A percentile compares a stretch with the other conserved stretches of the same genome.
phyloP scores from a whole-genome alignment of 164 flowering plant genomes.

The Platanus orientalis region DNA sequence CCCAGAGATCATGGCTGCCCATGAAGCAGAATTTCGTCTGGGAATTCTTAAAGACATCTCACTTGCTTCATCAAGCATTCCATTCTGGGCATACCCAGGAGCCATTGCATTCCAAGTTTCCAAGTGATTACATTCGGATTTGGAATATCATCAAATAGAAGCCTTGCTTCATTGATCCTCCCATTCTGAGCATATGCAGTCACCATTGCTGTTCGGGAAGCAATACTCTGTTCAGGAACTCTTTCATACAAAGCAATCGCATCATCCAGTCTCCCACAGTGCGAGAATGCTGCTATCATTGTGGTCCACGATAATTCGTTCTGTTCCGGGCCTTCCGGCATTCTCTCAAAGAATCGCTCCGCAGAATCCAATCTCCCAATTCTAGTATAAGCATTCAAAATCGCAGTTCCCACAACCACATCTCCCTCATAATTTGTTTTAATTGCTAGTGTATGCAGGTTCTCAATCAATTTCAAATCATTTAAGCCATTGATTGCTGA shows the following conservation, averaged over 20 bases:
- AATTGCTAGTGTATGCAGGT: background rate
- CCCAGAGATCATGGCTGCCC: conserved; percentile 4
- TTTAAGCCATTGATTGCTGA: background rate
- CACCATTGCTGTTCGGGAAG: conserved; percentile 16
- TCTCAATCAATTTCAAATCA: background rate
- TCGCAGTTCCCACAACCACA: conserved; percentile 22
- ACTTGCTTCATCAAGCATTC: conserved; percentile 25
- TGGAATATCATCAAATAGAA: conserved; percentile 12
- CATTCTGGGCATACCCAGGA: conserved; percentile 25
- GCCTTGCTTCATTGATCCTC: conserved; percentile 16
- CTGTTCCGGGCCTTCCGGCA: conserved; percentile 20
- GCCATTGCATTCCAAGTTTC: conserved; percentile 7
- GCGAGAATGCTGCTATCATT: conserved; percentile 11
- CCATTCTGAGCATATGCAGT: conserved; percentile 24
- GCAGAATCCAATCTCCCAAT: conserved; percentile 16
- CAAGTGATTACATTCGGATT: conserved; percentile 8
- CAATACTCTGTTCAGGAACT: conserved; percentile 10
- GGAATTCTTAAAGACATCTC: conserved; percentile 9
- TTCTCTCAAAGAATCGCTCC: conserved; percentile 9
- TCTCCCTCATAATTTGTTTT: conserved; percentile 21
- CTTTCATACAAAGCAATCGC: conserved; percentile 20
- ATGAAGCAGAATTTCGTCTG: background rate
- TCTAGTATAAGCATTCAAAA: conserved; percentile 25
- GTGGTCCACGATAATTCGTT: conserved; percentile 24
- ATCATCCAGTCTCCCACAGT: conserved; percentile 23